Evolutionary conservation across 495 filamentous ascomycete genomes (phyloP), one percentile per base, ranked within the genome.

Genomic region (Amorphotheca resinae): DNA sequence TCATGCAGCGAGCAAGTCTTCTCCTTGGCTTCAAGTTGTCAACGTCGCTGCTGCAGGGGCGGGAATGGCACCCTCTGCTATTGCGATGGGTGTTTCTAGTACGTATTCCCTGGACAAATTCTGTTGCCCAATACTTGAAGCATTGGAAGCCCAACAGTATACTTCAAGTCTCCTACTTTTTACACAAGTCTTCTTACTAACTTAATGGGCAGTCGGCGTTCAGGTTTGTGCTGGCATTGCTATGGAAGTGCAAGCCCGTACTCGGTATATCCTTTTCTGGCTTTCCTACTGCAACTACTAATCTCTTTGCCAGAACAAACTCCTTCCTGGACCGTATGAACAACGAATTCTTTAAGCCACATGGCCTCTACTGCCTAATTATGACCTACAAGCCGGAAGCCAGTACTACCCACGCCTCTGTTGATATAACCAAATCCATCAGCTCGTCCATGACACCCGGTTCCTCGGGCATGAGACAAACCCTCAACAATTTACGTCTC

Each of bases 291-390:
- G n/a, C n/a, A n/a, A n/a, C n/a, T n/a, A n/a, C n/a, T n/a, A n/a
- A n/a, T n/a, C n/a, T n/a, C n/a, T n/a, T n/a, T 46, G 34, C 9
- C 22, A 68, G 72, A 34, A 66, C 69, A 4, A 79, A 76, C 42
- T 59, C 42, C 1, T 79, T 70, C 59, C 64, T 81, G 12, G 61
- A 70, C 30, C 61, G 64, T 39, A 68, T 76, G 53, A 80, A 80
- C 56, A 56, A 68, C 5, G 61, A 71, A 25, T 64, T 77, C 33
- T 80, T 79, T 59, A 62, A 60, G 22, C 76, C 76, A 0, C 70
- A 67, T 14, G 77, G 76, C 5, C 62, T 80, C 0, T 77, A 68
- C 54, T 72, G 68, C 41, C 54, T 80, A 4, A 59, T 81, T 25
- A 74, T 81, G 69, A 72, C 71, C 7, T 78, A 70, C 56, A 68